Evolutionary conservation across 2,329 filamentous ascomycete species (phyloP).

Genomic region (Apiospora hydei): DNA sequence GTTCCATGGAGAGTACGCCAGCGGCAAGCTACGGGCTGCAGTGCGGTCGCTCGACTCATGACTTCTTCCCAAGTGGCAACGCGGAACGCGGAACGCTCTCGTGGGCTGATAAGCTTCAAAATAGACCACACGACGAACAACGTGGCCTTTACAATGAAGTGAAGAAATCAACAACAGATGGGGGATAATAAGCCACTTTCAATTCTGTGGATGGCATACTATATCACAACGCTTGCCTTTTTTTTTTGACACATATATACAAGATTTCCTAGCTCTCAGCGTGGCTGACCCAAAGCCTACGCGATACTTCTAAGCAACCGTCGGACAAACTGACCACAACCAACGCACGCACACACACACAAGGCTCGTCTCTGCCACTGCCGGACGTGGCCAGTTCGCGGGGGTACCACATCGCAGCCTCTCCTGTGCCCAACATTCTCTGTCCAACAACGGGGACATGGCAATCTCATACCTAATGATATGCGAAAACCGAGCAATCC

Average conservation of each 20-base stretch:
- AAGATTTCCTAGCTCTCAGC: slow-evolving; percentile 9
- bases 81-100: too few relatives aligned
- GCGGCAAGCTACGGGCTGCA: background rate
- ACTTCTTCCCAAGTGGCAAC: background rate
- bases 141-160: background rate
- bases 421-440: background rate
- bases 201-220: slow-evolving; percentile 18
- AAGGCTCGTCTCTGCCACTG: slow-evolving; percentile 1
- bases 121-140: background rate
- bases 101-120: background rate
- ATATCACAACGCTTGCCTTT: slow-evolving; percentile 13
- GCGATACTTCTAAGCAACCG: background rate
- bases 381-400: too few relatives aligned
- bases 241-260: slow-evolving; percentile 17
- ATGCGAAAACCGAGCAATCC: background rate
- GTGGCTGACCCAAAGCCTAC: slow-evolving; percentile 10
- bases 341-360: background rate
- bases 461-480: background rate
- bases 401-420: background rate
- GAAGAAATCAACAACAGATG: background rate
- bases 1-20: background rate
- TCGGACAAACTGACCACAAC: background rate
- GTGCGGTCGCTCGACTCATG: background rate
- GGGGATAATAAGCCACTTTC: slow-evolving; percentile 8
- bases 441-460: background rate